Evolutionary conservation across 495 filamentous ascomycete species (phyloP), one percentile per base, ranked within the genome.

Genomic region (Lentithecium fluviatile): DNA sequence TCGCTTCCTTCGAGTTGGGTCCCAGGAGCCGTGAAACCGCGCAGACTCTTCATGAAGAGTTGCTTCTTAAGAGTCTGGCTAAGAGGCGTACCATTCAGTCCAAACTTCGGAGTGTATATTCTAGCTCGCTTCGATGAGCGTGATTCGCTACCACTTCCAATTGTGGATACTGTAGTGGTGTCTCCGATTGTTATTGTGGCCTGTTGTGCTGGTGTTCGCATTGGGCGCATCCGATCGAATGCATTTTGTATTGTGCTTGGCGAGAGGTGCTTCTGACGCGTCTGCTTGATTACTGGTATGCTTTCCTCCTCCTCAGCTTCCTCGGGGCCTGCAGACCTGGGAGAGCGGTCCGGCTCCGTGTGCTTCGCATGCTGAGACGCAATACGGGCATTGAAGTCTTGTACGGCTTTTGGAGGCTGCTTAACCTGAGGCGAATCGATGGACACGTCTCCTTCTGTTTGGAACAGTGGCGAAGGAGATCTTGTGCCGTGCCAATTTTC

Each of bases 111-210:
- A 19, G 51, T 65, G 47, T 72, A 59, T 8, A 72, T 68, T 19
- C 72, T 59, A 21, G 76, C 69, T 51, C 78, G 78, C 56, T 74
- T 77, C 26, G 56, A 29, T 34, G 50, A 2, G 23, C 74, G 72
- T 1, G 71, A 36, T 52, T 76, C 74, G 63, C 75, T 80, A 15
- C 40, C 40, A 20, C 15, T 34, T 12, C 83, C 84, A 58, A 88
- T 72, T 45, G 81, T 75, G 0, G 82, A 80, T 6, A 77, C 91
- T 20, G 91, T 84, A 0, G 89, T 91, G 38, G 82, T 83, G 52
- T 88, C 81, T 2, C 90, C 93, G 53, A 97, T 88, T 0, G 90
- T 96, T 29, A 97, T 94, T 2, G 90, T 96, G 29, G 93, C 91
- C 49, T 85, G 77, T 69, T 91, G 87, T n/a, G 80, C 77, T 6